These are phyloP conservation scores for Olyra latifolia DNA, from an alignment of 176 grass and related monocot genomes.

Conservation along the genomic window DNA sequence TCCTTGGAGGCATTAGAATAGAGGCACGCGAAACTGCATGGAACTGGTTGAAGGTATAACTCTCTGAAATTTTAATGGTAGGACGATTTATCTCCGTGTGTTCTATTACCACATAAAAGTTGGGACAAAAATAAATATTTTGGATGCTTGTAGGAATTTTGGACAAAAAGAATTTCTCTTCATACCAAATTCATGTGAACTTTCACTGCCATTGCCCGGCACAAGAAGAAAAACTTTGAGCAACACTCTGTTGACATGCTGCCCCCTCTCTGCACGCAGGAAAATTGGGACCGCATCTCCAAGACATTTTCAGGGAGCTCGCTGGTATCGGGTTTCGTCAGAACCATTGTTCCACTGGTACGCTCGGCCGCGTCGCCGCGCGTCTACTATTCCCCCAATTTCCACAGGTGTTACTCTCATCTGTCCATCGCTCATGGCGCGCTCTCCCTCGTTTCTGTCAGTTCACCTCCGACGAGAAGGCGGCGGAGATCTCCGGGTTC, in stretches of 20 bases:
- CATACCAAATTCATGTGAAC: not conserved
- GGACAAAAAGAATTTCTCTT: not conserved
- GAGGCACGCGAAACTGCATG: conserved; percentile 73
- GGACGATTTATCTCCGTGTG: not conserved
- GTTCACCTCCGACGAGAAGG: conserved; percentile 70
- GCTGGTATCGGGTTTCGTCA: conserved; percentile 36
- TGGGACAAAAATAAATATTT: not conserved
- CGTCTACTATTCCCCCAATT: not conserved
- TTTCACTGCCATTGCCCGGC: not conserved
- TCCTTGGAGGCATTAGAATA: conserved; percentile 41
- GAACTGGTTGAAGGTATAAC: conserved; percentile 78
- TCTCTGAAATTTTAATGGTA: not conserved
- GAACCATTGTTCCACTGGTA: conserved; percentile 49
- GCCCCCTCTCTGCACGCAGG: conserved; percentile 31
- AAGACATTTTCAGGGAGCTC: conserved; percentile 45
- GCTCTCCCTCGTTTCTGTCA: conserved; percentile 27
- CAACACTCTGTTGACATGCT: not conserved
- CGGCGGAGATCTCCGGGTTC: conserved; percentile 59
- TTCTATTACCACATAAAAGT: not conserved
- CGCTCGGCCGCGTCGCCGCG: not conserved
- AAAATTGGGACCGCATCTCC: conserved; percentile 67
- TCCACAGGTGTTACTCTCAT: not conserved
- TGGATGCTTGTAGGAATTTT: not conserved
- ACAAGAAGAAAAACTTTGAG: too few relatives aligned
- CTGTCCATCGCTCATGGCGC: conserved; percentile 6